Conservation (phyloP, 179 eudicot species). For the Silene vulgaris region DNA sequence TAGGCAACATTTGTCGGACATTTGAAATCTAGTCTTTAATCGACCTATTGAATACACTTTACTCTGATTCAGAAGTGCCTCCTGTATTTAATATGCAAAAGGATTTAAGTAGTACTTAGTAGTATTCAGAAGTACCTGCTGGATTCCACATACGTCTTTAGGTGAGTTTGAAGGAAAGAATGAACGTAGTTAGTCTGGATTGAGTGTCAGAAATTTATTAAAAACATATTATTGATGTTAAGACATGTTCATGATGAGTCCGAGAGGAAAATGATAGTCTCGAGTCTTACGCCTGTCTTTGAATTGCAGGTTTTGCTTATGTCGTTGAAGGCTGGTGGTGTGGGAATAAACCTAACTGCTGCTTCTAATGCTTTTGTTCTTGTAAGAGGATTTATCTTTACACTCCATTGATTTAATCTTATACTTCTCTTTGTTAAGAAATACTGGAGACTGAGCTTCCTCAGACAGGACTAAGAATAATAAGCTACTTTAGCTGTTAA, state of each 20-base stretch:
- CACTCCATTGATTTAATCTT: neutral
- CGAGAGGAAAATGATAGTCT: slow-evolving; percentile 1
- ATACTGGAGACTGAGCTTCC: neutral
- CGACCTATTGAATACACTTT: no score
- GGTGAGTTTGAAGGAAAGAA: no score
- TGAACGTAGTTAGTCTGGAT: no score
- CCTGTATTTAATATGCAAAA: no score
- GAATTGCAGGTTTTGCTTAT: slow-evolving; percentile 68
- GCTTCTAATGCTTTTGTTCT: slow-evolving; percentile 96
- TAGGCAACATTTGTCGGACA: no score
- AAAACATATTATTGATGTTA: no score
- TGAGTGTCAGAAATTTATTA: no score
- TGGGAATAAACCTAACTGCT: slow-evolving; percentile 90
- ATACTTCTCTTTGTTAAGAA: neutral
- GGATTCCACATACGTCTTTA: no score
- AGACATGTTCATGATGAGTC: neutral
- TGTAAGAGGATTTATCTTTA: slow-evolving; percentile 43
- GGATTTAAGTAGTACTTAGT: no score
- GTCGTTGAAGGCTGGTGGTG: slow-evolving; percentile 99
- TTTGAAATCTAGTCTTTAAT: no score
- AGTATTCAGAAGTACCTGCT: no score
- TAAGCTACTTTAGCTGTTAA: neutral
- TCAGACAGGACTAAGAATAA: neutral
- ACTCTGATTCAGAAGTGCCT: no score
- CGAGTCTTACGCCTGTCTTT: neutral